Evolutionary conservation across 2,329 filamentous ascomycete genomes (phyloP), one percentile per base, ranked within the genome.

Genomic region (Stagonosporopsis chrysanthemi): DNA sequence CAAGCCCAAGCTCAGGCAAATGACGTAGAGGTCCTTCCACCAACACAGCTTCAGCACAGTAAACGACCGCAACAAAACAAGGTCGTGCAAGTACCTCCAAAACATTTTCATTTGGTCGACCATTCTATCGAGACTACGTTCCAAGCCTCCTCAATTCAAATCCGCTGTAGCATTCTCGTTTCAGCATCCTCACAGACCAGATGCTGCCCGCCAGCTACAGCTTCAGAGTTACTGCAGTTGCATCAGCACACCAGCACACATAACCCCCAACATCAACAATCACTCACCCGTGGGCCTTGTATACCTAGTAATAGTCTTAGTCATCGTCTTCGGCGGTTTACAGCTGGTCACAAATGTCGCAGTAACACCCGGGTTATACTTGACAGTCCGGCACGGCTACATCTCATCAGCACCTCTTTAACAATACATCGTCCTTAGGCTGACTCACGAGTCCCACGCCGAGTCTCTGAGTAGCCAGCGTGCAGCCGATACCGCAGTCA

Each of bases 401-500:
- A 14, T 15, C 15, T 3, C 5, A 24, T 59, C 26, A 65, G 60
- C 35, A 45, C 39, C 31, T 4, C 31, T n/a, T 28, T 1, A 2
- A 6, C 11, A 5, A 17, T 38, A 29, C 12, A 47, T 15, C 31
- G 12, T 36, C n/a, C 9, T 24, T 7, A 45, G 15, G 17, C 17
- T n/a, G 0, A 61, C 65, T 53, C 36, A 73, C 72, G 23, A 70
- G 54, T 15, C 70, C 72, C 6, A 65, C 39, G 1, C 72, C 71
- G 1, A 72, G 45, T 11, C 14, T 31, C 41, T 41, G 39, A 3
- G 64, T 71, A 11, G 47, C 11, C 24, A 74, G 23, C 4, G 38
- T 57, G 43, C 71, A 74, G 15, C 69, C 67, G 31, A 40, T 5
- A 7, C 60, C 59, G 22, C 72, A 75, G 12, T 74, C 62, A 2